Evolutionary conservation across 148 eudicot species (phyloP).

Genomic region (Rhododendron vialii): DNA sequence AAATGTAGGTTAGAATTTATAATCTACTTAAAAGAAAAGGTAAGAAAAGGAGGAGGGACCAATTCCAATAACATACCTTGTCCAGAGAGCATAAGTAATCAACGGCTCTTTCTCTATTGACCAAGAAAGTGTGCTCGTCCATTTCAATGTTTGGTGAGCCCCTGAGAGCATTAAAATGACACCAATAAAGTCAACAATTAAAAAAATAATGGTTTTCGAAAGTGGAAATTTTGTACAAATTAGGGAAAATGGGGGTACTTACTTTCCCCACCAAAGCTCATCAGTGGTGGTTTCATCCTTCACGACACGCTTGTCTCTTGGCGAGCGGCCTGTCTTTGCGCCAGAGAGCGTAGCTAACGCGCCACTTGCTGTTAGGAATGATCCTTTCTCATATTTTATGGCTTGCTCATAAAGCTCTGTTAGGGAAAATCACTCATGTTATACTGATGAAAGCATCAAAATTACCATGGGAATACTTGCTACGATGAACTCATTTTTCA

Average conservation of each 20-base stretch:
- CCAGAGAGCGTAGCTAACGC: constrained; percentile 89
- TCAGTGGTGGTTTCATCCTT: constrained; percentile 59
- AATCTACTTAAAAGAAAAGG: neutral
- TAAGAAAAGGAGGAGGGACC: neutral
- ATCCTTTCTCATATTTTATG: constrained; percentile 86
- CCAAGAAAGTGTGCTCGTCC: constrained; percentile 94
- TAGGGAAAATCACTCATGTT: neutral
- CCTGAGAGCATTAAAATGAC: constrained; percentile 26
- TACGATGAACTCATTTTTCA: neutral
- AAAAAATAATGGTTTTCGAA: neutral
- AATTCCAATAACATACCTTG: constrained; percentile 41
- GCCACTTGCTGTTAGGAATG: constrained; percentile 80
- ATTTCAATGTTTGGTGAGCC: constrained; percentile 98
- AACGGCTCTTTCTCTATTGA: constrained; percentile 91
- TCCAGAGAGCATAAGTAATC: constrained; percentile 95
- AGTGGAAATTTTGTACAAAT: neutral
- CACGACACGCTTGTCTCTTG: constrained; percentile 89
- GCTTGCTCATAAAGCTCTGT: constrained; percentile 88
- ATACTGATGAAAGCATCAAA: neutral
- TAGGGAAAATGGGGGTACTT: constrained; percentile 15
- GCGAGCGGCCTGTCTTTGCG: constrained; percentile 92
- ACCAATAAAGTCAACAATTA: neutral
- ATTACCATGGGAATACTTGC: neutral
- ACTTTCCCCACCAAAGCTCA: constrained; percentile 99
- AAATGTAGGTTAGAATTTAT: neutral